These are phyloP conservation scores for Pterocarpus macrocarpus DNA, from an alignment of 306 rosid genomes.

Conservation along the genomic window DNA sequence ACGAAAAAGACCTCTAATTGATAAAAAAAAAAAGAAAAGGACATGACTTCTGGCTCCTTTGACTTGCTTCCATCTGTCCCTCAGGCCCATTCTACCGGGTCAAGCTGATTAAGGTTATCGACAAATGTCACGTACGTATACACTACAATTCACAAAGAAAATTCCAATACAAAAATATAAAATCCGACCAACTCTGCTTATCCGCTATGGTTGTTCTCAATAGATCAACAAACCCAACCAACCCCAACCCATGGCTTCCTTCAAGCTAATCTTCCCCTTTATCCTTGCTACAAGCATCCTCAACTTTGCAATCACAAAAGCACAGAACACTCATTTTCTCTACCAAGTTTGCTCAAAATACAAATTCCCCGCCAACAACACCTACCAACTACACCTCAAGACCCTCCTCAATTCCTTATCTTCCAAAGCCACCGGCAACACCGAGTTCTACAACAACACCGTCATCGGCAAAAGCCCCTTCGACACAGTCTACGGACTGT, in stretches of 20 bases:
- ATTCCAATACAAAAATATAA: too few species aligned
- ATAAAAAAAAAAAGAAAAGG: too few species aligned
- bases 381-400: conserved; percentile 38
- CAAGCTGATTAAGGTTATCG: too few species aligned
- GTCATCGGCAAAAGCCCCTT: conserved; percentile 13
- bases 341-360: neutral
- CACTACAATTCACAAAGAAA: too few species aligned
- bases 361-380: conserved; percentile 36
- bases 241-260: neutral
- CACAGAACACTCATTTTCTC: neutral
- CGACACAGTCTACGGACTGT: neutral
- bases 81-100: too few species aligned
- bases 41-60: too few species aligned
- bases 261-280: neutral
- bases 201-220: neutral
- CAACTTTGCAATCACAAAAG: neutral
- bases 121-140: too few species aligned
- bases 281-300: neutral
- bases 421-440: conserved; percentile 32
- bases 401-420: conserved; percentile 48
- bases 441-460: conserved; percentile 37
- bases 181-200: too few species aligned
- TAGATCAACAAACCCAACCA: neutral
- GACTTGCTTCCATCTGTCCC: too few species aligned
- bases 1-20: neutral